Base-by-base conservation (phyloP, 352 stramenopile genomes). In the Phytopythium mirpurense region DNA sequence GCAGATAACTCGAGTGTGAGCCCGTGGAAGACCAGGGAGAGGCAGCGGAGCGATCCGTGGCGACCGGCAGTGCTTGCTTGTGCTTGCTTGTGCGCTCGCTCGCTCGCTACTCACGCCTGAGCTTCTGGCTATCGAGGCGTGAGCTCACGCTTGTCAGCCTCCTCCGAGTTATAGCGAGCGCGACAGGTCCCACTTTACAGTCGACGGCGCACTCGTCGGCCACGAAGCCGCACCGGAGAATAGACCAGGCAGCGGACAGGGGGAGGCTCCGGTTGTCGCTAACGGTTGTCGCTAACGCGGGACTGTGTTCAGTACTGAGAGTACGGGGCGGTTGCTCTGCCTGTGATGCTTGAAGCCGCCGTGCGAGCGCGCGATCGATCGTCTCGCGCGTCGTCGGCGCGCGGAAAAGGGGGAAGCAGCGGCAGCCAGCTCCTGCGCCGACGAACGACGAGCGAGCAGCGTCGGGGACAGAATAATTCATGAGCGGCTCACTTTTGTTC, bases 1-100 rank as follows among this genome's bases (percentile, higher is more conserved):
- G 40, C 40, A 11, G 3, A 46, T 2, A 46, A 46, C 0, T 6
- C 40, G 21, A 46, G 14, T 46, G 21, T 10, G 21, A 15, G 40
- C 21, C 21, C 40, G 15, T 12, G 16, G 36, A 41, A 9, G 40
- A 16, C 29, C 19, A n/a, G 40, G 21, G 9, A 24, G 40, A 46
- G 2, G 9, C 11, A 16, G n/a, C n/a, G n/a, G n/a, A n/a, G n/a
- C n/a, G n/a, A 31, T n/a, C 32, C 1, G 9, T 12, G 40, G 15
- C 40, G 40, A 45, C 40, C 21, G 40, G 14, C 40, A 12, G 31
- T 31, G 40, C 40, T 45, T 45, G 40, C 40, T 45, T 31, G 40
- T 41, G 36, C 36, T 24, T 9, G 29, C 29, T 32, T 9, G 29
- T 9, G n/a, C 38, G 38, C n/a, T 44, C 38, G 14, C 10, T 15